Conservation (phyloP, 2,329 filamentous ascomycete species). For the Fusarium bulbicola region DNA sequence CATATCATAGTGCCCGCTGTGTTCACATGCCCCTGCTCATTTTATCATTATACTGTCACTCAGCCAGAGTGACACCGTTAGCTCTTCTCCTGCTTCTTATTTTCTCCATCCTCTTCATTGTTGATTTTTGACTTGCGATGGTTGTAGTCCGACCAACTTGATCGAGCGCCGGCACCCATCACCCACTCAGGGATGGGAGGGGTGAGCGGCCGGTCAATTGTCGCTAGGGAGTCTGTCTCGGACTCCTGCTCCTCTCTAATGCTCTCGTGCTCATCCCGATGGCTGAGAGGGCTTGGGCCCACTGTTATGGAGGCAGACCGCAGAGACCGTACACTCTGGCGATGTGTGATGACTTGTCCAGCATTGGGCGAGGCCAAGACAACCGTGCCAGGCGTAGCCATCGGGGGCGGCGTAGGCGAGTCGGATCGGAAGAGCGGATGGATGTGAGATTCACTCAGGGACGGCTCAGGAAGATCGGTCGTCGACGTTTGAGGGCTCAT, state of each 20-base stretch:
- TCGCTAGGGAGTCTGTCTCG: conserved; percentile 28
- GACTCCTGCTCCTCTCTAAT: conserved; percentile 40
- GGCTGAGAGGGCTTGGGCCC: conserved; percentile 58
- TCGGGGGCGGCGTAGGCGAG: conserved; percentile 72
- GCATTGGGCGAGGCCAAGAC: conserved; percentile 76
- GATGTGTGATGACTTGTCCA: conserved; percentile 69
- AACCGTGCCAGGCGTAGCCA: conserved; percentile 73
- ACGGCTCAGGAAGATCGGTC: conserved; percentile 61
- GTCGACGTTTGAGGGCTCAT: conserved; percentile 40
- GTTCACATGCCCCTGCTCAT: conserved; percentile 4
- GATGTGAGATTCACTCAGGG: conserved; percentile 71
- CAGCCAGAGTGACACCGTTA: not conserved
- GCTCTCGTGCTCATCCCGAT: conserved; percentile 47
- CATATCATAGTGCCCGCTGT: conserved; percentile 33
- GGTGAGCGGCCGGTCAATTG: conserved; percentile 60
- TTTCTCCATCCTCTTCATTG: conserved; percentile 12
- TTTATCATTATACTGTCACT: conserved; percentile 28
- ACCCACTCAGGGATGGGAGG: conserved; percentile 71
- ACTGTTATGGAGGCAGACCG: conserved; percentile 64
- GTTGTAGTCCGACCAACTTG: conserved; percentile 59
- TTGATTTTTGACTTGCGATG: conserved; percentile 46
- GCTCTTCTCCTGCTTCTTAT: conserved; percentile 5
- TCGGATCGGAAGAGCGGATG: conserved; percentile 82
- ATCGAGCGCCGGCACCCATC: conserved; percentile 61
- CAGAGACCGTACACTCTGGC: conserved; percentile 60